Conservation (phyloP, 2,329 filamentous ascomycete species). For the Epichloe hybrida region DNA sequence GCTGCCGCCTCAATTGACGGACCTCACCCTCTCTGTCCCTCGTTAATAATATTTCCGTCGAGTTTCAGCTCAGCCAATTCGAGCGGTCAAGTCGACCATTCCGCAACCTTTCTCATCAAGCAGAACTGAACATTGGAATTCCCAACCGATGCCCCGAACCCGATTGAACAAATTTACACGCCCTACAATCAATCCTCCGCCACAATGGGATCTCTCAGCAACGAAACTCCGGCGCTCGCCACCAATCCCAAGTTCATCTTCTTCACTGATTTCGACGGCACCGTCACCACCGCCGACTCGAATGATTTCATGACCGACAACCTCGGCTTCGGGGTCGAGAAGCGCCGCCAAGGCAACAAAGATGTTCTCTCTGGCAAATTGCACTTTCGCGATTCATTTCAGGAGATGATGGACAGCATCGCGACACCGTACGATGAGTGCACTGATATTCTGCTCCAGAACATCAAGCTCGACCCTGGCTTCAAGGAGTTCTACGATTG, state of each 20-base stretch:
- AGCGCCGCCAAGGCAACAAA: slow-evolving; percentile 59
- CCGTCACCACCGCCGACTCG: slow-evolving; percentile 62
- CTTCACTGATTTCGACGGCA: slow-evolving; percentile 98
- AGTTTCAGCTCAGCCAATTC: neutral
- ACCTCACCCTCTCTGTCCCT: neutral
- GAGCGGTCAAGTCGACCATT: no score
- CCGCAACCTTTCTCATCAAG: no score
- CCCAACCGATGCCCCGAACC: neutral
- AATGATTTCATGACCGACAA: slow-evolving; percentile 75
- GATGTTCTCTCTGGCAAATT: slow-evolving; percentile 60
- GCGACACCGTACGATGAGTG: slow-evolving; percentile 69
- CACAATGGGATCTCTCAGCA: slow-evolving; percentile 29
- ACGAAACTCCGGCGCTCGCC: slow-evolving; percentile 42
- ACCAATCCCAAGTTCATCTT: slow-evolving; percentile 83
- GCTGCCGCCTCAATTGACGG: neutral
- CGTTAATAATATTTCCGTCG: neutral
- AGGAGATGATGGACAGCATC: slow-evolving; percentile 84
- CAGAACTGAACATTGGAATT: neutral
- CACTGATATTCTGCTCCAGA: slow-evolving; percentile 60
- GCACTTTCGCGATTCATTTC: slow-evolving; percentile 76
- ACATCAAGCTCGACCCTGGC: slow-evolving; percentile 77
- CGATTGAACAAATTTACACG: neutral
- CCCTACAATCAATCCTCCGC: neutral
- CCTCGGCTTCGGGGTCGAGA: slow-evolving; percentile 65
- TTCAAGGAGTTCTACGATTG: slow-evolving; percentile 84